Evolutionary conservation across 768 basidiomycete species (phyloP), one percentile per base, ranked within the genome.

Genomic region (Termitomyces sp.): DNA sequence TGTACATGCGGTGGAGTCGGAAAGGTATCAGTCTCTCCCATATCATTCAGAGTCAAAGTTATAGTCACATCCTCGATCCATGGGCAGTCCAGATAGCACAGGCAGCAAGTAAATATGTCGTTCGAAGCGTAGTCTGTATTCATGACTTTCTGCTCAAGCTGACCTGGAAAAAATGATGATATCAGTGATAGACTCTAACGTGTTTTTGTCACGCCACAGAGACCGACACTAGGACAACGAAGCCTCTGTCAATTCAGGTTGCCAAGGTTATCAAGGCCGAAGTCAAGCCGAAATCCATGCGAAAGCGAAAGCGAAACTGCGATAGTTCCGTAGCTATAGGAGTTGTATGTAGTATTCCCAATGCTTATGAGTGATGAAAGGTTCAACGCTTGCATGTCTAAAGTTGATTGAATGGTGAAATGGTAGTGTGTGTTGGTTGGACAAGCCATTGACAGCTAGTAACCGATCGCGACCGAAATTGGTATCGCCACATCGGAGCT

Each of bases 171-270:
- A 18, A 39, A 41, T 59, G 58, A 59, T 59, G 37, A 7, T 55
- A 59, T 59, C 58, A 59, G 0, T 59, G 58, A 59, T 59, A 50
- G 24, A 50, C 58, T 41, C 41, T 42, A 30, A 49, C 37, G 6
- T 20, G 1, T 33, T 34, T 37, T 53, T n/a, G 52, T 37, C 53
- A 31, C 58, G 54, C 54, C 58, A 55, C 58, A 48, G 53, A 6
- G 24, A 41, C 30, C n/a, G n/a, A n/a, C n/a, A n/a, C n/a, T n/a
- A 12, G 6, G 33, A 24, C 18, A 31, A 39, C 36, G 33, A 41
- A 16, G 39, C 22, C 18, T 42, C 36, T 48, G 34, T 39, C 45
- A 30, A 37, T 11, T 15, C 7, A 55, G 18, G 34, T 27, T 49
- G 6, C 49, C 33, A 50, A 33, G 20, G 34, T 16, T 30, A n/a